Percentiles rank a stretch among this genome's conserved stretches.
Evolutionary conservation across 2,329 filamentous ascomycete species (phyloP).

Genomic region (Fusarium hainanense): DNA sequence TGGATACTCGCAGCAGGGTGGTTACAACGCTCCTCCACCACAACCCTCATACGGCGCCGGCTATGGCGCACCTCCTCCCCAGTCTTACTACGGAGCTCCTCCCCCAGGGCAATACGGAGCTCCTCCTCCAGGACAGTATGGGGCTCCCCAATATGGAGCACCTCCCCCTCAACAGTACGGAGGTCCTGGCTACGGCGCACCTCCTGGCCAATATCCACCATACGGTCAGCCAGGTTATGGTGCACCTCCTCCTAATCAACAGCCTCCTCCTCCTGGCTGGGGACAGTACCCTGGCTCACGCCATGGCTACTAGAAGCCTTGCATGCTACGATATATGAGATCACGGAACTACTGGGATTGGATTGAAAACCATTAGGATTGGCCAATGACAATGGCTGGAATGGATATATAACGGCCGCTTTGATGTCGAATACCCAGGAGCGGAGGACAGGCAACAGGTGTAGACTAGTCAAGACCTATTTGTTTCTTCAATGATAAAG

Average conservation of each 20-base stretch:
- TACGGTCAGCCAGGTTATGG: conserved; percentile 39
- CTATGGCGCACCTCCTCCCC: conserved; percentile 48
- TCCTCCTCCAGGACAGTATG: conserved; percentile 46
- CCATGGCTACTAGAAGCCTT: conserved; percentile 48
- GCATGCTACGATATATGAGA: not conserved
- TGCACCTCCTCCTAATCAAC: conserved; percentile 35
- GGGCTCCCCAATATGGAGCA: conserved; percentile 47
- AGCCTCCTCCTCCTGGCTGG: conserved; percentile 48
- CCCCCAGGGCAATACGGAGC: conserved; percentile 46
- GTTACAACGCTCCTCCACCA: conserved; percentile 47
- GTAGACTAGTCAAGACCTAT: conserved; percentile 19
- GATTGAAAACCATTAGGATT: conserved; percentile 9
- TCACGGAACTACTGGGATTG: conserved; percentile 4
- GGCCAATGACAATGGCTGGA: conserved; percentile 16
- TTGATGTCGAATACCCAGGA: conserved; percentile 38
- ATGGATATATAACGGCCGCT: conserved; percentile 26
- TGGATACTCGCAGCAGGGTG: conserved; percentile 42
- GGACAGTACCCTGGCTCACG: conserved; percentile 54
- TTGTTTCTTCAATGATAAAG: conserved; percentile 17
- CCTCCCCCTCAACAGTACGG: conserved; percentile 47
- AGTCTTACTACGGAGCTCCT: conserved; percentile 46
- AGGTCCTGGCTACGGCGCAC: conserved; percentile 39
- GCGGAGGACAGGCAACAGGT: not conserved
- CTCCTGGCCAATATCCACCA: conserved; percentile 31
- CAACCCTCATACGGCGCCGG: conserved; percentile 49